A percentile compares a stretch with the other conserved stretches of the same genome.
Conservation (phyloP, 2,329 filamentous ascomycete species). For the Botrytis fabae region DNA sequence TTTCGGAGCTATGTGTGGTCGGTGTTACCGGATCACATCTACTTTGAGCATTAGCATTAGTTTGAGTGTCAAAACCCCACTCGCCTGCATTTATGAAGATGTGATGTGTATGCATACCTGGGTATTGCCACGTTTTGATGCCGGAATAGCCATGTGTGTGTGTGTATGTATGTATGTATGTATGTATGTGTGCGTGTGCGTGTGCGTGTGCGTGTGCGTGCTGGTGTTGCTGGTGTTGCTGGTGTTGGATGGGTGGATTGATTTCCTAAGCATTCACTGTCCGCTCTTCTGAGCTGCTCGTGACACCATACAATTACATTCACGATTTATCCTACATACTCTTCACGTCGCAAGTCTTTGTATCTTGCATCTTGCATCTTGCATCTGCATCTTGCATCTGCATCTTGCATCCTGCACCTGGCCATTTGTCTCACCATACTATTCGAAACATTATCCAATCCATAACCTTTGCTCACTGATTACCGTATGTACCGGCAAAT, state of each 20-base stretch:
- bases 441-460: background rate
- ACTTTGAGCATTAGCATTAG: conserved; percentile 17
- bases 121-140: background rate
- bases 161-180: background rate
- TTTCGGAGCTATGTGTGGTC: background rate
- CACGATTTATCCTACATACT: background rate
- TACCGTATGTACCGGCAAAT: background rate
- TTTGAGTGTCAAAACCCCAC: background rate
- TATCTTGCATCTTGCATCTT: background rate
- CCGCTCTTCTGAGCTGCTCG: background rate
- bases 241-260: background rate
- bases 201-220: background rate
- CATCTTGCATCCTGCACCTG: background rate
- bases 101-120: background rate
- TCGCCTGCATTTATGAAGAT: background rate
- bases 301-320: background rate
- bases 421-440: background rate
- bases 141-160: background rate
- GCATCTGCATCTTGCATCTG: background rate
- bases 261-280: background rate
- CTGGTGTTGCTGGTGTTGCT: background rate
- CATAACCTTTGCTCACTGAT: background rate
- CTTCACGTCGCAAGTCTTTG: background rate
- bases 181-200: background rate
- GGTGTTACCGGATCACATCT: background rate